A percentile compares a stretch with the other conserved stretches of the same genome.
phyloP scores from a whole-genome alignment of 176 grass and related monocot species.

The Raddia distichophylla region DNA sequence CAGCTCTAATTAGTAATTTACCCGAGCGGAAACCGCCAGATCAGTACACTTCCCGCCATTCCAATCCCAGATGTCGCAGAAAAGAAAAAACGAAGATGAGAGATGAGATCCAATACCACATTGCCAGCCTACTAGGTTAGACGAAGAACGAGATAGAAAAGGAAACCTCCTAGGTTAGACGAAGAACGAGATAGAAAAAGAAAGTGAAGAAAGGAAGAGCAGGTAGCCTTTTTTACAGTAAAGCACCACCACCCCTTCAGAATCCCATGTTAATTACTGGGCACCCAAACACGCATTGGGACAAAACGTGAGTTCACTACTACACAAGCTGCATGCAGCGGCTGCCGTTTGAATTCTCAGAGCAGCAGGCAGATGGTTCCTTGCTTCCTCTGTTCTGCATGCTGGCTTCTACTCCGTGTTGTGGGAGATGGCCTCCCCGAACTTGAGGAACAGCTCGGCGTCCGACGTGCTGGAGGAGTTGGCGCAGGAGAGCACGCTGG shows the following conservation, averaged over 20 bases:
- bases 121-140: constrained; percentile 14
- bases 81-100: not conserved
- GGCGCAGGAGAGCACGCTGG: constrained; percentile 50
- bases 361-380: not conserved
- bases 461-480: constrained; percentile 73
- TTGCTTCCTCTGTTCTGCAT: too few species aligned
- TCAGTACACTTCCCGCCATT: constrained; percentile 42
- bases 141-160: not conserved
- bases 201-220: not conserved
- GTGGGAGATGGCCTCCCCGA: constrained; percentile 88
- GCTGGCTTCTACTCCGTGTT: constrained; percentile 52
- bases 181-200: not conserved
- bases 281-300: constrained; percentile 14
- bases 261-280: constrained; percentile 40
- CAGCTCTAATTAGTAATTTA: not conserved
- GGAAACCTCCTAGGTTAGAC: constrained; percentile 16
- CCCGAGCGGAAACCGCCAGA: constrained; percentile 33
- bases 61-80: constrained; percentile 14
- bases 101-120: not conserved
- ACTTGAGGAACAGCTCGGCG: constrained; percentile 92
- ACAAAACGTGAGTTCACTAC: constrained; percentile 42
- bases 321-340: not conserved
- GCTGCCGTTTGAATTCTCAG: not conserved
- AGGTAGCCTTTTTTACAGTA: constrained; percentile 65
- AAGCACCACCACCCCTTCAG: constrained; percentile 22